Evolutionary conservation across 2,329 filamentous ascomycete genomes (phyloP), one percentile per base, ranked within the genome.

Genomic region (Beauveria varroae): DNA sequence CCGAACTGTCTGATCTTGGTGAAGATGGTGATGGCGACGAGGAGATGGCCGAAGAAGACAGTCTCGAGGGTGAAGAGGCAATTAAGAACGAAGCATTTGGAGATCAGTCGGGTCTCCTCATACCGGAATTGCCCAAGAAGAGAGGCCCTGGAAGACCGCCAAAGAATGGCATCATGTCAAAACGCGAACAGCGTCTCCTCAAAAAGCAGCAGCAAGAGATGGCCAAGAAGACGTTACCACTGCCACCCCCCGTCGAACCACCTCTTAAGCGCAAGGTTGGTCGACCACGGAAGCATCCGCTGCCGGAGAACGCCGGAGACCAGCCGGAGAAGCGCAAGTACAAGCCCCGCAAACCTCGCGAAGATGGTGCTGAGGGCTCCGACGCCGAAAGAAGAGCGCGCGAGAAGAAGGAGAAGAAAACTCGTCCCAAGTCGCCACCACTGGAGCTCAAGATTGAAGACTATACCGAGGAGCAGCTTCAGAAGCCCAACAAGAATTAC

Each of bases 101-200:
- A 18, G 68, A 71, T n/a, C 64, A 72, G 5, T 73, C 76, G 9
- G 73, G 73, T 6, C 65, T 74, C 24, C 68, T 61, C 12, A 57
- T 77, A 63, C 71, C 75, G 22, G 73, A 77, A 61, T 74, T 84
- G 34, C 82, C 84, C 30, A 88, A 85, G 73, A 87, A 88, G 64
- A 86, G 89, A 66, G 90, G 90, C 16, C 90, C 90, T 10, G 90
- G 90, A n/a, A 79, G 90, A 58, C 90, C 90, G 22, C 90, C 90
- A 0, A 93, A 93, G 75, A 89, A 93, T 68, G 90, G 90, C 30
- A 82, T 91, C 70, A 90, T 92, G 85, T 93, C 89, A 1, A 92
- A 92, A 74, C 81, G 90, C 61, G 87, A 92, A 68, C 81, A 87
- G 66, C 79, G 85, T 20, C 72, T 86, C 53, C 79, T 86, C 8